These are phyloP conservation scores for Trichosporon sp. DNA, from an alignment of 1,284 basidiomycete genomes.

Conservation along the genomic window DNA sequence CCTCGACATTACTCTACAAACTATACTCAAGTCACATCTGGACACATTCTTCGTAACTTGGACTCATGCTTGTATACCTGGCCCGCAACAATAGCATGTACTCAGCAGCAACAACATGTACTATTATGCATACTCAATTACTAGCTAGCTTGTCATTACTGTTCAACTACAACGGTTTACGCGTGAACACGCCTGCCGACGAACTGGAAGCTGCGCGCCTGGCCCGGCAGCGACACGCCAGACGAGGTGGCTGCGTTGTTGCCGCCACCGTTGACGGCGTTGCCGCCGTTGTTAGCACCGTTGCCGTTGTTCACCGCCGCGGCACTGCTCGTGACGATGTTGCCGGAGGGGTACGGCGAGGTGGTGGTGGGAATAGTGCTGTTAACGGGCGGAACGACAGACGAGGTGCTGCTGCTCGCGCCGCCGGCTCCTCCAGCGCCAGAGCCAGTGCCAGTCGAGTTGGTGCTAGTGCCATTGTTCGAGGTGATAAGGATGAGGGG, in stretches of 20 bases:
- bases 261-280: background rate
- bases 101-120: background rate
- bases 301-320: background rate
- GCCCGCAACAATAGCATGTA: no score
- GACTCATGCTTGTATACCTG: no score
- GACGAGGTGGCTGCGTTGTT: background rate
- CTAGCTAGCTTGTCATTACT: background rate
- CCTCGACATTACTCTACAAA: no score
- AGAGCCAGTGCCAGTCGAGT: no score
- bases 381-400: no score
- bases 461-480: background rate
- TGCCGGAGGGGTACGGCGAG: background rate
- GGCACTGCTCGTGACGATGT: background rate
- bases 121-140: background rate
- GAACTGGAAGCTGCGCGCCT: background rate
- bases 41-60: no score
- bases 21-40: no score
- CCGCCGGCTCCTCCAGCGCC: no score
- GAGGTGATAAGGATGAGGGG: conserved; percentile 53
- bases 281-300: background rate
- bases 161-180: background rate
- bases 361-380: no score
- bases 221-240: no score
- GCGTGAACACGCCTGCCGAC: background rate
- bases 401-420: no score